Conservation (phyloP, 225 moss, liverwort and hornwort genomes). For the Polytrichum formosum region DNA sequence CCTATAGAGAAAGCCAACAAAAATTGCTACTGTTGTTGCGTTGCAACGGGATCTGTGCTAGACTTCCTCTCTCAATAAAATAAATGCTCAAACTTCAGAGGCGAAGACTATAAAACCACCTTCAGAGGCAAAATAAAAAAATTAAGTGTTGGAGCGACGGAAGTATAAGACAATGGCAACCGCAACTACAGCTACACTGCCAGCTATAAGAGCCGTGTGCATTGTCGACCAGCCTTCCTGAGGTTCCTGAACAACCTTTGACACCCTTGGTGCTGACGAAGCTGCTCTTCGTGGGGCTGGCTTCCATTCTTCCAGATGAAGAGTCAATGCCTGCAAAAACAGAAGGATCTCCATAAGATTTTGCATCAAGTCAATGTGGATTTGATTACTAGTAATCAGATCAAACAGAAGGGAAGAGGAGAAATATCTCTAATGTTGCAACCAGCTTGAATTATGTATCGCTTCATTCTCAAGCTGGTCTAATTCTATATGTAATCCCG, state of each 20-base stretch:
- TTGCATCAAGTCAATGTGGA: not conserved
- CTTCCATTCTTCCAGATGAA: conserved; percentile 19
- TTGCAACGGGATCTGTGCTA: too few species aligned
- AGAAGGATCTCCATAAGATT: conserved; percentile 4
- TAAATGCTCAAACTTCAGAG: too few species aligned
- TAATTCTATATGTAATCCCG: too few species aligned
- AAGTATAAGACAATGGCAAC: conserved; percentile 18
- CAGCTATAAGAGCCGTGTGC: conserved; percentile 13
- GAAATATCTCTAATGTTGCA: too few species aligned
- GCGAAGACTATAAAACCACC: too few species aligned
- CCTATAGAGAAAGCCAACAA: too few species aligned
- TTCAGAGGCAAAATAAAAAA: not conserved
- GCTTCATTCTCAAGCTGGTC: too few species aligned
- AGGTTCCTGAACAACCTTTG: not conserved
- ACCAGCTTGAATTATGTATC: too few species aligned
- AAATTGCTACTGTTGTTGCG: too few species aligned
- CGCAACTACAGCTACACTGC: conserved; percentile 11
- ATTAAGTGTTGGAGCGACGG: conserved; percentile 17
- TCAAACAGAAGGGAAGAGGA: too few species aligned
- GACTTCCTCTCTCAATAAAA: too few species aligned
- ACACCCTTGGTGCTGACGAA: not conserved
- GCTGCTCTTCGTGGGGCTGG: not conserved
- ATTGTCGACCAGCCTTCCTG: conserved; percentile 16
- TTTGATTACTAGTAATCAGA: too few species aligned
- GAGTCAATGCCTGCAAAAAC: conserved; percentile 14